These are phyloP conservation scores for Magnolia kwangsiensis DNA, from an alignment of 164 flowering plant genomes.

Conservation along the genomic window DNA sequence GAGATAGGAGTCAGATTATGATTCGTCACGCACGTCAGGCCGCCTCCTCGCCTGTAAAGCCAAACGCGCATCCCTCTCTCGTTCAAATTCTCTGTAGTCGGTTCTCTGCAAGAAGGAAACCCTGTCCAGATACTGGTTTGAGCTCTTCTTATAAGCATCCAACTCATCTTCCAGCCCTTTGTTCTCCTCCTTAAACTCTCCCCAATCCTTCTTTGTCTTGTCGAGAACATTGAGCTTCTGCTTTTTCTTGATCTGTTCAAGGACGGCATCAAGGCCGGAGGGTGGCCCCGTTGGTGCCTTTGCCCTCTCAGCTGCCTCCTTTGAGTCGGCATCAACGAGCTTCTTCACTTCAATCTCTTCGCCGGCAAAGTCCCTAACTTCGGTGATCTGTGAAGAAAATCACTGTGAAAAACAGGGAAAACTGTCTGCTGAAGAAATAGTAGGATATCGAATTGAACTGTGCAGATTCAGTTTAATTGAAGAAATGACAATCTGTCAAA, in stretches of 20 bases:
- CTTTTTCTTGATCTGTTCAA: constrained; percentile 93
- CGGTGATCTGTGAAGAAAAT: constrained; percentile 46
- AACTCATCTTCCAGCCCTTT: constrained; percentile 84
- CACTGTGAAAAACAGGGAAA: neutral
- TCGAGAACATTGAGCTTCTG: constrained; percentile 92
- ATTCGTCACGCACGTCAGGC: constrained; percentile 62
- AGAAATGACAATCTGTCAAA: too few relatives aligned
- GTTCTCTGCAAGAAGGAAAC: constrained; percentile 85
- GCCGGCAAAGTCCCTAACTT: constrained; percentile 92
- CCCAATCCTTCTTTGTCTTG: constrained; percentile 98
- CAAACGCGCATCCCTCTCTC: constrained; percentile 91
- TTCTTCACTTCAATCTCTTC: constrained; percentile 73
- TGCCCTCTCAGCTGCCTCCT: constrained; percentile 72
- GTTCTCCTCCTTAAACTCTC: constrained; percentile 85
- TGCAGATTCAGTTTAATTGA: too few relatives aligned
- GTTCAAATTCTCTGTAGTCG: constrained; percentile 79
- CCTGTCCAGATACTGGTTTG: constrained; percentile 79
- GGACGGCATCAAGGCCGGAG: constrained; percentile 86
- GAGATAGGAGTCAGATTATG: constrained; percentile 11
- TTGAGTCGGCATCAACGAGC: constrained; percentile 71
- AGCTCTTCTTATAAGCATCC: constrained; percentile 95
- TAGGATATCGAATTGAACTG: too few relatives aligned
- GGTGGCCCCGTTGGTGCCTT: constrained; percentile 39
- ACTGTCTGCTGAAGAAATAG: too few relatives aligned
- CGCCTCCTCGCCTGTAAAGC: constrained; percentile 66